Conservation (phyloP, 169 alveolate genomes). For the Plasmodium relictum region DNA sequence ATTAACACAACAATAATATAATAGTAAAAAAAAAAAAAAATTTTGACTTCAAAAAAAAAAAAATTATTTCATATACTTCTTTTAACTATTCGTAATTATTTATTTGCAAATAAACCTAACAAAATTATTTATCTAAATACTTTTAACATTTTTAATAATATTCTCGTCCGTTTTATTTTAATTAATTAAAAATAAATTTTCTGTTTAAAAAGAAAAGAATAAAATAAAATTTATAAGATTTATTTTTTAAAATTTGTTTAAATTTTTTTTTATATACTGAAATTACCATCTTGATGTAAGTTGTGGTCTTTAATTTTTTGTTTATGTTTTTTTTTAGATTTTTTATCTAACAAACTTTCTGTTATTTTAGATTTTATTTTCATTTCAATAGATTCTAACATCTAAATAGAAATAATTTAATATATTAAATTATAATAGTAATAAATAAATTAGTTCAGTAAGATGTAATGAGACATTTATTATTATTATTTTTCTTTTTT, state of each 20-base stretch:
- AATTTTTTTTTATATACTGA: background rate
- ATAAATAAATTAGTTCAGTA: too few species aligned
- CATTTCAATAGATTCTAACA: conserved; percentile 32
- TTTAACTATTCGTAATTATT: background rate
- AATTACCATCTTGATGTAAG: conserved; percentile 38
- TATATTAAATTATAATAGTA: too few species aligned
- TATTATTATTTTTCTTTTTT: background rate
- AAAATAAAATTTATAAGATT: background rate
- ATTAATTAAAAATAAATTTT: conserved; percentile 44
- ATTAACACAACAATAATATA: background rate
- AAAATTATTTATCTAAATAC: conserved; percentile 6
- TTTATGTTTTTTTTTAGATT: conserved; percentile 30
- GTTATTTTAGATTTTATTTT: conserved; percentile 29
- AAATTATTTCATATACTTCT: background rate
- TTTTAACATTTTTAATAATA: background rate
- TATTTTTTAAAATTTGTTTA: background rate
- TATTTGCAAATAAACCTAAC: background rate
- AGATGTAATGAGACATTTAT: background rate
- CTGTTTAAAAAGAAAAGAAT: conserved; percentile 3
- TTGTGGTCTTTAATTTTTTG: conserved; percentile 35
- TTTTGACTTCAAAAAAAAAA: background rate
- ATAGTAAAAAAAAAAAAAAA: conserved; percentile 3
- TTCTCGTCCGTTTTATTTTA: background rate
- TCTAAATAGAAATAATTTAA: conserved; percentile 1
- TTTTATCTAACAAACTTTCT: conserved; percentile 35